Base-by-base conservation (phyloP, 2,329 filamentous ascomycete species). In the Verticillium albo-atrum region DNA sequence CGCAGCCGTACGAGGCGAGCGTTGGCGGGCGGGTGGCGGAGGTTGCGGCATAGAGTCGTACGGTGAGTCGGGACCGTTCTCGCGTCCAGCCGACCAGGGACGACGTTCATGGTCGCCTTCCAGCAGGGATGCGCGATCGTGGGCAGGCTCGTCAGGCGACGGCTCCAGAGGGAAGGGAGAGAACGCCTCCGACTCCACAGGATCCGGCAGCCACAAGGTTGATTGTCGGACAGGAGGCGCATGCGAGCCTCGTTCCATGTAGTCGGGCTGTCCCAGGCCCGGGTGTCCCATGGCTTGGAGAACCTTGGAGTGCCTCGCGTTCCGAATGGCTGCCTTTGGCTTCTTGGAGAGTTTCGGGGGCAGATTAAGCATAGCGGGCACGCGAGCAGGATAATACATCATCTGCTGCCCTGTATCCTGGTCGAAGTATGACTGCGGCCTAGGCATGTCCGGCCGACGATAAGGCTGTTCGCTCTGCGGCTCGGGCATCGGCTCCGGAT, bases 301-400 rank as follows among this genome's bases (percentile, higher is more conserved):
- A 6, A 94, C 77, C 67, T 95, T 88, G 1, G 91, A 90, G 25
- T 89, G 86, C 58, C 91, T 85, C 65, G 87, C 83, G 59, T 92
- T 88, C 58, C 87, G 82, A 5, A 87, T 81, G 10, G 81, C 76
- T 3, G 84, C 76, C 57, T 89, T 84, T 9, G 89, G 86, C 57
- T 87, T 82, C 67, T 88, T 90, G 1, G 93, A 96, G 56, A 98
- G 77, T 67, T 92, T 90, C 52, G 92, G 92, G 1, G 95, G 95
- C 14, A 99, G 78, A 67, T 97, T 98, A 60, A 99, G 82, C 88
- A 96, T 93, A 63, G 90, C 88, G 3, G 95, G 95, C 3, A 99
- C 95, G 1, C 92, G 93, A 3, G 95, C 95, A 15, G 95, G 95
- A 72, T 99, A 99, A 74, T 89, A 98, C 10, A 97, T 86, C 91